These are phyloP conservation scores for Penicillium goetzii DNA, from an alignment of 495 filamentous ascomycete genomes.

Conservation along the genomic window DNA sequence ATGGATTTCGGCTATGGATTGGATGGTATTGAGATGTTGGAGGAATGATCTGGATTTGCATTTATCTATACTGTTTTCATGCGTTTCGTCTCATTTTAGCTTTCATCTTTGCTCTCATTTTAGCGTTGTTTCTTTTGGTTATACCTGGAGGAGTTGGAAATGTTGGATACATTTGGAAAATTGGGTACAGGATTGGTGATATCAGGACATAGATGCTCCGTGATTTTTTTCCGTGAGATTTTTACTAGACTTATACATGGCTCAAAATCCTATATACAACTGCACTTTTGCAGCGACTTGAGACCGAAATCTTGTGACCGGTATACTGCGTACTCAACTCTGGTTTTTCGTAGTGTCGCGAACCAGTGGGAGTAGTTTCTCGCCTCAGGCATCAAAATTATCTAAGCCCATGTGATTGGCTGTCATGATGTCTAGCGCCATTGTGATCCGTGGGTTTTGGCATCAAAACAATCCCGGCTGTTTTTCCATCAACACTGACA, in stretches of 20 bases:
- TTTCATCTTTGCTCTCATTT: slow-evolving; percentile 16
- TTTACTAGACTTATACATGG: slow-evolving; percentile 16
- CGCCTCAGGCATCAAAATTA: slow-evolving; percentile 30
- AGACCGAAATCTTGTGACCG: not conserved
- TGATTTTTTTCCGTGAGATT: slow-evolving; percentile 4
- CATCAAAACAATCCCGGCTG: slow-evolving; percentile 46
- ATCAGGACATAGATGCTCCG: slow-evolving; percentile 19
- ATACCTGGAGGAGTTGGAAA: slow-evolving; percentile 22
- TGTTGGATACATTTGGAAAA: slow-evolving; percentile 9
- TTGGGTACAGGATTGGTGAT: slow-evolving; percentile 5
- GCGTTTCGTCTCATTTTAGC: slow-evolving; percentile 22
- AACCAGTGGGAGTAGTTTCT: not conserved
- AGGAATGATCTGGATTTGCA: slow-evolving; percentile 38
- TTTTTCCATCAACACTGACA: slow-evolving; percentile 37
- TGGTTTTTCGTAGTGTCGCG: no score
- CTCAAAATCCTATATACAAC: slow-evolving; percentile 10
- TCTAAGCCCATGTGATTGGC: slow-evolving; percentile 38
- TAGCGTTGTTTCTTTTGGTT: slow-evolving; percentile 23
- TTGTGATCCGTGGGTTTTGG: slow-evolving; percentile 47
- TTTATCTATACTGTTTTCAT: slow-evolving; percentile 24
- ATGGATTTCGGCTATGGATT: slow-evolving; percentile 70
- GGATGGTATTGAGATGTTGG: slow-evolving; percentile 52
- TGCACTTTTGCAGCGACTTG: not conserved
- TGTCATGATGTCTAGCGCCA: slow-evolving; percentile 33
- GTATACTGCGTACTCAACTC: no score